Base-by-base conservation (phyloP, 2,329 filamentous ascomycete genomes). In the Monilinia fructigena region DNA sequence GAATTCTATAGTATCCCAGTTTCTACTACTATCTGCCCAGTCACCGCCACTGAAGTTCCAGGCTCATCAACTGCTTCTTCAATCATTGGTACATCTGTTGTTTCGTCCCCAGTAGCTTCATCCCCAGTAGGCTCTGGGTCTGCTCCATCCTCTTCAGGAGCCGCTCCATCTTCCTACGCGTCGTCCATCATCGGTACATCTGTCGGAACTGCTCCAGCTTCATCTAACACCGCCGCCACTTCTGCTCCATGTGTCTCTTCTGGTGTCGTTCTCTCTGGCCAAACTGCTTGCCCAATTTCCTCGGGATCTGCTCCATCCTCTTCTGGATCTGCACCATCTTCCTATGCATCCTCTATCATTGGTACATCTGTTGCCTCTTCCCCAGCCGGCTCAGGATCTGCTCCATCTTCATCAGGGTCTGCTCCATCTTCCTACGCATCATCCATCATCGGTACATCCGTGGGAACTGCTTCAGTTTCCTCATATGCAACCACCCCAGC, bases 21-120 rank as follows among this genome's bases (percentile, higher is more conserved):
- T 50, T 81, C 79, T 70, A 83, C 80, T 10, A 83, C 82, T 11
- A 75, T 73, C 10, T 72, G 70, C 65, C 69, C 72, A 18, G 68
- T 71, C 1, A 65, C 66, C n/a, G 74, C 65, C 7, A 55, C 65
- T 31, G 58, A 61, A 10, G 26, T 60, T 60, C 58, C 45, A 38
- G 58, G 45, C 10, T 60, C 58, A 38, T 60, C 42, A 6, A 28
- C 45, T 35, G 56, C 11, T 16, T n/a, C 42, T 18, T 48, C 40
- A 11, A 45, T 47, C 23, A 45, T 47, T 18, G 53, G 18, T n/a
- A n/a, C 53, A n/a, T n/a, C 28, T 38, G 28, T 55, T 18, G n/a
- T 23, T 4, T 31, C 40, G 0, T 40, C 38, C 23, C 55, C 38
- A 58, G 55, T 8, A 12, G n/a, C 20, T 7, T 45, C 58, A 23